A percentile compares a stretch with the other conserved stretches of the same genome.
phyloP scores from a whole-genome alignment of 768 basidiomycete species.

The Lyophyllum shimeji region DNA sequence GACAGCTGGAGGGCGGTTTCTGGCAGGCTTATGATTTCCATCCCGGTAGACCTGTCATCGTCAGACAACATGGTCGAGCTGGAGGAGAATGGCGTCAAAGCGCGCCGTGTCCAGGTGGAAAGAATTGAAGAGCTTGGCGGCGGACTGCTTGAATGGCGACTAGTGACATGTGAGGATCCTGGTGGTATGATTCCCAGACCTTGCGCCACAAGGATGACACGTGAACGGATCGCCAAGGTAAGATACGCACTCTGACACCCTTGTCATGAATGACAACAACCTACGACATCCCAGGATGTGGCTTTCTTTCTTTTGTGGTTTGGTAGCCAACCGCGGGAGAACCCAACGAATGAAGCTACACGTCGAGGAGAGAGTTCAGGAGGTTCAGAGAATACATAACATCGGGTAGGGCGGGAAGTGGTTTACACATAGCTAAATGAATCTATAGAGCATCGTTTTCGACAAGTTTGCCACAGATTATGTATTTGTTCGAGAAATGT shows the following conservation, averaged over 20 bases:
- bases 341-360: background rate
- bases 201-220: conserved; percentile 44
- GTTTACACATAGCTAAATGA: conserved; percentile 12
- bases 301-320: background rate
- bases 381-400: conserved; percentile 1
- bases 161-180: conserved; percentile 56
- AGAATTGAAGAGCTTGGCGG: conserved; percentile 48
- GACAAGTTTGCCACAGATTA: conserved; percentile 84
- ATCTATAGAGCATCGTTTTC: conserved; percentile 64
- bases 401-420: background rate
- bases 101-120: conserved; percentile 56
- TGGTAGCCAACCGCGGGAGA: background rate
- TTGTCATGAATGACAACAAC: background rate
- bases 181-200: conserved; percentile 56
- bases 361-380: background rate
- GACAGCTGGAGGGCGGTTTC: background rate
- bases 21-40: conserved; percentile 39
- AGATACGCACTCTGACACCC: conserved; percentile 3
- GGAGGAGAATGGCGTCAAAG: conserved; percentile 55
- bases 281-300: conserved; percentile 3
- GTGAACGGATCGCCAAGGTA: conserved; percentile 51
- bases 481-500: conserved; percentile 92
- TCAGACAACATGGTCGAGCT: conserved; percentile 41
- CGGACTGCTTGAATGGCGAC: conserved; percentile 59
- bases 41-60: conserved; percentile 55